These are phyloP conservation scores for Falciphora oryzae DNA, from an alignment of 2,329 filamentous ascomycete species.

Conservation along the genomic window DNA sequence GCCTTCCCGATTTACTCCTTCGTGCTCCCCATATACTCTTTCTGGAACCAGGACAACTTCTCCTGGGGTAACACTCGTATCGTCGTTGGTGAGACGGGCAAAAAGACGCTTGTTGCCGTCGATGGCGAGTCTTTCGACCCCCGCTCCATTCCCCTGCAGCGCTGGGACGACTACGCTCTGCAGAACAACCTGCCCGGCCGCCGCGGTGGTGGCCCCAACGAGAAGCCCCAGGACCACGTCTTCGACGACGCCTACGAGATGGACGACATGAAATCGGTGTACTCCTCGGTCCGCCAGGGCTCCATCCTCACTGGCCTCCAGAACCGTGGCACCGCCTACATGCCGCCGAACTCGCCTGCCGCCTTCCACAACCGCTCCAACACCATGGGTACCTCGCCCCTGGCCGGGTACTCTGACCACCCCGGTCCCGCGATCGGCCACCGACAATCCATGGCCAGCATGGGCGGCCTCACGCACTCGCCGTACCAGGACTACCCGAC, in stretches of 20 bases:
- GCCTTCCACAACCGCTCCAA: slow-evolving; percentile 35
- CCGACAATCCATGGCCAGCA: slow-evolving; percentile 69
- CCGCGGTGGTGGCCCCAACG: slow-evolving; percentile 63
- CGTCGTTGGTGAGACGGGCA: slow-evolving; percentile 89
- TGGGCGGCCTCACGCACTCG: slow-evolving; percentile 38
- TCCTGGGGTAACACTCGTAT: slow-evolving; percentile 98
- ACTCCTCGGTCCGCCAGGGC: slow-evolving; percentile 84
- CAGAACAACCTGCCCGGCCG: slow-evolving; percentile 86
- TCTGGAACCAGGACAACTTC: slow-evolving; percentile 99
- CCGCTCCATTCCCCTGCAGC: slow-evolving; percentile 84
- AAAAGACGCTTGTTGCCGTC: slow-evolving; percentile 82
- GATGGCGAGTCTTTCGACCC: slow-evolving; percentile 86
- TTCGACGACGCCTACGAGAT: slow-evolving; percentile 76
- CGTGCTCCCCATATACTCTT: slow-evolving; percentile 87
- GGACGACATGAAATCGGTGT: slow-evolving; percentile 96
- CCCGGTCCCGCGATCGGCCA: slow-evolving; percentile 44
- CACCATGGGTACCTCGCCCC: slow-evolving; percentile 34
- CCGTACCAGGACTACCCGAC: slow-evolving; percentile 29
- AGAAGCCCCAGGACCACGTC: slow-evolving; percentile 55
- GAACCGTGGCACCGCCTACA: slow-evolving; percentile 60
- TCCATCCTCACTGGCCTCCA: slow-evolving; percentile 84
- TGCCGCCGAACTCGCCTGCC: slow-evolving; percentile 76
- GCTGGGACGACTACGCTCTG: slow-evolving; percentile 94
- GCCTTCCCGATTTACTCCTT: slow-evolving; percentile 94
- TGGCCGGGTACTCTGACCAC: slow-evolving; percentile 38